A percentile compares a stretch with the other conserved stretches of the same genome.
Conservation (phyloP, 345 rosid species). For the Citrus trifoliata region DNA sequence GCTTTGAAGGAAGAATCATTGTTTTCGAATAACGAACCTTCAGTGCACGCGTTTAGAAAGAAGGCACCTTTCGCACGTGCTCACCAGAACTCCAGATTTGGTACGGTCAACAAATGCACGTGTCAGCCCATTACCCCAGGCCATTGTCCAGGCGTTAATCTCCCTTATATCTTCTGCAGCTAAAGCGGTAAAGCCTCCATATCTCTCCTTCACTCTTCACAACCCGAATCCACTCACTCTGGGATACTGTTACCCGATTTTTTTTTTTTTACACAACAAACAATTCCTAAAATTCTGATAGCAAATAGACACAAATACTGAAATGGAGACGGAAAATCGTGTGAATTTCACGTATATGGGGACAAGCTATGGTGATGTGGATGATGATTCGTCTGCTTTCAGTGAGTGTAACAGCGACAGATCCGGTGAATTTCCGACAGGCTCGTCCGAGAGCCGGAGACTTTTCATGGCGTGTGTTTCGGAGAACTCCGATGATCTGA, state of each 20-base stretch:
- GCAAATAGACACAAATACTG: not conserved
- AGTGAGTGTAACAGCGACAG: slow-evolving; percentile 94
- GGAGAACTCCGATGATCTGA: slow-evolving; percentile 66
- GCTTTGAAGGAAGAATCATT: not conserved
- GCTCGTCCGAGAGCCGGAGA: slow-evolving; percentile 63
- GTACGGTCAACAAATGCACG: slow-evolving; percentile 32
- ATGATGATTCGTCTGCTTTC: slow-evolving; percentile 70
- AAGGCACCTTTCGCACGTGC: slow-evolving; percentile 43
- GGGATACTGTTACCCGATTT: not conserved
- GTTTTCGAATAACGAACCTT: slow-evolving; percentile 26
- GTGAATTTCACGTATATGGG: slow-evolving; percentile 43
- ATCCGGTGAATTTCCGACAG: slow-evolving; percentile 81
- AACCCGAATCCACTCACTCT: not conserved
- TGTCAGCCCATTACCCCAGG: slow-evolving; percentile 23
- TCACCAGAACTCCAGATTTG: slow-evolving; percentile 10
- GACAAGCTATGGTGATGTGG: slow-evolving; percentile 34
- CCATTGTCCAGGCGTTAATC: slow-evolving; percentile 24
- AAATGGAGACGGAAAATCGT: slow-evolving; percentile 43
- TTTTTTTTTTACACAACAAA: not conserved
- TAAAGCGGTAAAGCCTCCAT: not conserved
- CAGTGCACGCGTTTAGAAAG: slow-evolving; percentile 44
- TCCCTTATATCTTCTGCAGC: slow-evolving; percentile 5
- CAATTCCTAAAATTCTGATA: slow-evolving; percentile 7
- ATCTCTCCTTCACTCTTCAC: not conserved
- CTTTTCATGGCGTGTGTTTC: slow-evolving; percentile 63